phyloP scores from a whole-genome alignment of 257 asterid genomes.

The Solanum sejunctum region DNA sequence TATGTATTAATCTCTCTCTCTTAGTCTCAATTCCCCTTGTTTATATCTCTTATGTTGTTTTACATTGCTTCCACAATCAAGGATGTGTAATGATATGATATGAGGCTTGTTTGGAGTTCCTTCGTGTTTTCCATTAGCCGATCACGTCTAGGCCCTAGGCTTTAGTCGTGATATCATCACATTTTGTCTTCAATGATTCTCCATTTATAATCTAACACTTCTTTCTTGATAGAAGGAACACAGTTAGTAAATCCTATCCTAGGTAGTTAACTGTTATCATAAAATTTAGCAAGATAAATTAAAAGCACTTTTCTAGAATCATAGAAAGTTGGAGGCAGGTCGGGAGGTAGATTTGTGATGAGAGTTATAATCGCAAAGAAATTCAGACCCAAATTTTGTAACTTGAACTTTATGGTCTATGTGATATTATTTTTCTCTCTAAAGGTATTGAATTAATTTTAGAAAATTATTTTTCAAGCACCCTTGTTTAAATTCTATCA shows the following conservation, averaged over 20 bases:
- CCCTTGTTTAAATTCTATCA: too few relatives aligned
- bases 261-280: not conserved
- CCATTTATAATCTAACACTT: not conserved
- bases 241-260: not conserved
- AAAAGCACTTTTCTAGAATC: not conserved
- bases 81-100: too few relatives aligned
- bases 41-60: too few relatives aligned
- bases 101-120: too few relatives aligned
- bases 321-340: not conserved
- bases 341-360: not conserved
- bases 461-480: too few relatives aligned
- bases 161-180: too few relatives aligned
- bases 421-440: not conserved
- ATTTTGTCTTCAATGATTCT: not conserved
- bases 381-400: not conserved
- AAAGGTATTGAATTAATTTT: not conserved
- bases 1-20: too few relatives aligned
- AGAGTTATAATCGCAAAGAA: not conserved
- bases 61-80: too few relatives aligned
- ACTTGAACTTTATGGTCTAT: not conserved
- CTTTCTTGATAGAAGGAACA: not conserved
- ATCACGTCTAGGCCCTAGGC: too few relatives aligned
- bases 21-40: too few relatives aligned
- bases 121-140: too few relatives aligned
- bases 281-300: not conserved